Base-by-base conservation (phyloP, 2,329 filamentous ascomycete species). In the Colletotrichum falcatum region DNA sequence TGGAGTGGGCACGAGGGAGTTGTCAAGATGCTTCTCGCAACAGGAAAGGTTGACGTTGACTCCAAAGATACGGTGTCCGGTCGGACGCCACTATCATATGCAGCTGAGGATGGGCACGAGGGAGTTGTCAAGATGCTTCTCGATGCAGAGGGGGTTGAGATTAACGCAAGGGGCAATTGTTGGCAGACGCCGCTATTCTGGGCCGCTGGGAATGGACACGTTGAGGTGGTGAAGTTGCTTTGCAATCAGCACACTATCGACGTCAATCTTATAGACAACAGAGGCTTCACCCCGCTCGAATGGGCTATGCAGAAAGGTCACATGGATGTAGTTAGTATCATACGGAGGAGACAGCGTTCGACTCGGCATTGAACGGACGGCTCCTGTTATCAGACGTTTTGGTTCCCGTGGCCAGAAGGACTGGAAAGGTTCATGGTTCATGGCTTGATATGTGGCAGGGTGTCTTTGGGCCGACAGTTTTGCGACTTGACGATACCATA, bases 1-100 rank as follows among this genome's bases (percentile, higher is more conserved):
- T 0, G 8, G 1, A 0, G 7, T 2, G 18, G 39, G 6, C 7
- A 20, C 1, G 3, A 42, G 6, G 39, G 2, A 42, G 18, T 42
- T 42, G 7, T 42, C 1, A 42, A 42, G 39, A 8, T 42, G 6
- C 39, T 42, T 42, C 6, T 42, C 3, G 18, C 20, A 8, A 42
- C 18, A 42, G 39, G 39, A 16, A 42, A 42, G 39, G 39, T 20
- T 42, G 18, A 42, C 3, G 18, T 42, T 7, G 18, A 42, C 6
- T 42, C 18, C 2, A 42, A 7, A 42, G 39, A 42, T 42, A 16
- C 5, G 1, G 1, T n/a, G n/a, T n/a, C 18, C 20, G 16, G 37
- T 16, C 5, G 5, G 16, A 39, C 37, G 4, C 37, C 37, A 1
- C 12, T 39, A 16, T 39, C 37, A 16, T 16, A 3, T 3, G 37